These are phyloP conservation scores for Xylariaceae sp. DNA, from an alignment of 2,329 filamentous ascomycete genomes.

Conservation along the genomic window DNA sequence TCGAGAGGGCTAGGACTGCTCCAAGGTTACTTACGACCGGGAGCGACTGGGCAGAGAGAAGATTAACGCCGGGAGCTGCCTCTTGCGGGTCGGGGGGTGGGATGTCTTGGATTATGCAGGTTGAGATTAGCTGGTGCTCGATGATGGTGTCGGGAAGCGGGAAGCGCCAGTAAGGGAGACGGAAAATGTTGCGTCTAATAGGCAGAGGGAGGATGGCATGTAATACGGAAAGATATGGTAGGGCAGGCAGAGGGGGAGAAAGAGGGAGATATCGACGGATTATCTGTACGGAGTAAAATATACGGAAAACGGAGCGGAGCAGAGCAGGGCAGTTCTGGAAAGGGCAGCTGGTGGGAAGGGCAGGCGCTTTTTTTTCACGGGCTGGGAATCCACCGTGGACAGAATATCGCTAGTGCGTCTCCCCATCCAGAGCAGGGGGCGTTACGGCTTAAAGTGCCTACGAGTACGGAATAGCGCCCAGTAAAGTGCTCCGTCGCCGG, in stretches of 20 bases:
- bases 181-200: constrained; percentile 3
- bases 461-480: neutral
- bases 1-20: constrained; percentile 20
- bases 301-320: too few relatives aligned
- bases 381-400: too few relatives aligned
- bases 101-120: constrained; percentile 28
- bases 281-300: too few relatives aligned
- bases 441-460: too few relatives aligned
- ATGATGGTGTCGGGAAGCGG: constrained; percentile 26
- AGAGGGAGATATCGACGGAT: neutral
- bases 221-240: neutral
- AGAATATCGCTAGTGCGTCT: too few relatives aligned
- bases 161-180: constrained; percentile 21
- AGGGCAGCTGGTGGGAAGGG: too few relatives aligned
- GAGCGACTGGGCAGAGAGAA: constrained; percentile 3
- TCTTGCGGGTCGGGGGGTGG: constrained; percentile 17
- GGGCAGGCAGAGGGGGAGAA: neutral
- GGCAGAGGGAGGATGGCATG: neutral
- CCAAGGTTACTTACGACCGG: neutral
- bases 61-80: constrained; percentile 17
- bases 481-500: neutral
- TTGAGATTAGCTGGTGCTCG: constrained; percentile 22
- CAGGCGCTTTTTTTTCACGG: too few relatives aligned
- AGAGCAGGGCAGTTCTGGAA: too few relatives aligned
- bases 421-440: too few relatives aligned